These are phyloP conservation scores for Rhizopogon roseolus DNA, from an alignment of 768 basidiomycete genomes.

Conservation along the genomic window DNA sequence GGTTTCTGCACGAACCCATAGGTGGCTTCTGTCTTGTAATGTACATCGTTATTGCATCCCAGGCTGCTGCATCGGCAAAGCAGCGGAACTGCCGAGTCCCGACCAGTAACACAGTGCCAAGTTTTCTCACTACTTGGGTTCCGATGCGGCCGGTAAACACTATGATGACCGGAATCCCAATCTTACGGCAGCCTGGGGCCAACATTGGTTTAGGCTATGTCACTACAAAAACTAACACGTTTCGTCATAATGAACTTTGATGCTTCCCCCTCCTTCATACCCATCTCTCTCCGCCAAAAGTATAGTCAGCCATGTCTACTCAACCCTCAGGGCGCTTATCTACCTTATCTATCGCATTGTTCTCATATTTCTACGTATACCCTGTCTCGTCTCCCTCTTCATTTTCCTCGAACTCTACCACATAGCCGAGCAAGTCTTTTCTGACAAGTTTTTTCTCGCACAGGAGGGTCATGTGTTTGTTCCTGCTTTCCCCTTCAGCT, in stretches of 20 bases:
- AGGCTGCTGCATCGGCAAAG: too few relatives aligned
- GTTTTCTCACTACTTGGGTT: too few relatives aligned
- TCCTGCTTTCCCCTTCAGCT: constrained; percentile 6
- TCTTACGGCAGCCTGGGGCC: too few relatives aligned
- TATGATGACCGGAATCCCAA: too few relatives aligned
- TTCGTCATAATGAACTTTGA: neutral
- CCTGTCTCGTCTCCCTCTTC: neutral
- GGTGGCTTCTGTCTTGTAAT: too few relatives aligned
- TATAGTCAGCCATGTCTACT: neutral
- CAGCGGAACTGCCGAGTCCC: too few relatives aligned
- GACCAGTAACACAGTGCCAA: too few relatives aligned
- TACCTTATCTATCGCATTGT: neutral
- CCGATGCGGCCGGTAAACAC: too few relatives aligned
- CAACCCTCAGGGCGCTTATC: neutral
- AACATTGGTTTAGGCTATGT: too few relatives aligned
- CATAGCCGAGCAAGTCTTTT: neutral
- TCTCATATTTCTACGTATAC: neutral
- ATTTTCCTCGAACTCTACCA: neutral
- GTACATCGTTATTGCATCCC: too few relatives aligned
- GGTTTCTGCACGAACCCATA: too few relatives aligned
- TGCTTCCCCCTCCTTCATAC: neutral
- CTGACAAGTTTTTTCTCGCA: neutral
- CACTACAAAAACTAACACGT: too few relatives aligned
- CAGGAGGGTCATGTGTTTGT: neutral
- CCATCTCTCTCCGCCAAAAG: neutral